phyloP scores from a whole-genome alignment of 2,329 filamentous ascomycete species.

The Coniochaeta sp. region DNA sequence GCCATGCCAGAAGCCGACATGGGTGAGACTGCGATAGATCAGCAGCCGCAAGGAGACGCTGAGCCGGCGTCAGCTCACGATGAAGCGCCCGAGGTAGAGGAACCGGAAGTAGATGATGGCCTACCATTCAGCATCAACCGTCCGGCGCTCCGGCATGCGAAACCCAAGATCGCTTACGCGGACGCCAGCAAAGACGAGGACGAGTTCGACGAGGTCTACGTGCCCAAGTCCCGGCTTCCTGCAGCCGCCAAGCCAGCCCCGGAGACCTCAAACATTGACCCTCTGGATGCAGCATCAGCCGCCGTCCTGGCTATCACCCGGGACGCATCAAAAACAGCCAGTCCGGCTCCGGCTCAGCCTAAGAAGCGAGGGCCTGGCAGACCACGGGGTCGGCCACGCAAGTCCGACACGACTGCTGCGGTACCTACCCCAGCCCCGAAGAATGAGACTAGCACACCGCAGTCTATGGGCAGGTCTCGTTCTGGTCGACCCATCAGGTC shows the following conservation, averaged over 20 bases:
- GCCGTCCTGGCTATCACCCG: conserved; percentile 22
- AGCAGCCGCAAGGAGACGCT: background rate
- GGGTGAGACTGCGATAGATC: background rate
- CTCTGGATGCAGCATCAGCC: conserved; percentile 33
- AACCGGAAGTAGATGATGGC: conserved; percentile 9
- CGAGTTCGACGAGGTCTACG: conserved; percentile 33
- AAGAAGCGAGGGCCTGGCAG: conserved; percentile 20
- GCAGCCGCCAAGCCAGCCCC: background rate
- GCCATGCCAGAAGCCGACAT: conserved; percentile 9
- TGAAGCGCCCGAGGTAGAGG: background rate
- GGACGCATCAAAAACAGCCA: background rate
- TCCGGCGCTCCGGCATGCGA: conserved; percentile 43
- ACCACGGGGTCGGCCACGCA: conserved; percentile 11
- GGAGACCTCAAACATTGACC: conserved; percentile 15
- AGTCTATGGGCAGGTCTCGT: background rate
- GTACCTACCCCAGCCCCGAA: background rate
- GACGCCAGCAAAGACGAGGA: conserved; percentile 38
- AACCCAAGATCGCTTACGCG: conserved; percentile 41
- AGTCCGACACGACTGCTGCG: background rate
- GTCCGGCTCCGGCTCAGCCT: background rate
- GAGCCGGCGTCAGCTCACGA: conserved; percentile 2
- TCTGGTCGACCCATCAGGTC: conserved; percentile 10
- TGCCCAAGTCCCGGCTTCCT: conserved; percentile 2
- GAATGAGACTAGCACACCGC: background rate
- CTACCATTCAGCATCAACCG: conserved; percentile 34